Percentiles rank a stretch among this genome's conserved stretches.
Evolutionary conservation across 2,329 filamentous ascomycete species (phyloP).

Genomic region (Ascochyta clinopodiicola): DNA sequence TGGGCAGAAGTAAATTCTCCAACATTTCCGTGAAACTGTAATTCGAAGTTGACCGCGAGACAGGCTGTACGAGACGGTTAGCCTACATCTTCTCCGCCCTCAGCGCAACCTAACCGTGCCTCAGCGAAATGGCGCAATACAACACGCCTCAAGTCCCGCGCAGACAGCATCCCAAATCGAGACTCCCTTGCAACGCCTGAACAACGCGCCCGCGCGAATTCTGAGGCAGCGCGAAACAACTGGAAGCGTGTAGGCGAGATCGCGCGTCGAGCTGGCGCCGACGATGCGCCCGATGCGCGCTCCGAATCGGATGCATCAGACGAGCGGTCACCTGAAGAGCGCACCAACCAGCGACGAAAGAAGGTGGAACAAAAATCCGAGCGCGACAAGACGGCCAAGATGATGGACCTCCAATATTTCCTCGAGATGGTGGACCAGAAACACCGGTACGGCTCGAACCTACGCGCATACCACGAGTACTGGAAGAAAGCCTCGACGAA

Average conservation of each 20-base stretch:
- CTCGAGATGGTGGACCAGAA: conserved; percentile 85
- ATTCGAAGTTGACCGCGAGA: conserved; percentile 2
- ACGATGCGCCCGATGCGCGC: conserved; percentile 61
- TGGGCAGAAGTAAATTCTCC: conserved; percentile 67
- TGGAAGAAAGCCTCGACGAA: conserved; percentile 80
- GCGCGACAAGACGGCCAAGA: conserved; percentile 71
- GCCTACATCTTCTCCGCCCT: conserved; percentile 22
- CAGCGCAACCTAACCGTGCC: conserved; percentile 34
- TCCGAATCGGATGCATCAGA: conserved; percentile 55
- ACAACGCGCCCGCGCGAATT: conserved; percentile 35
- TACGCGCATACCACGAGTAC: conserved; percentile 80
- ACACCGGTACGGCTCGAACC: conserved; percentile 84
- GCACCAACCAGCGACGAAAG: conserved; percentile 39
- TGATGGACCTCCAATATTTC: conserved; percentile 87
- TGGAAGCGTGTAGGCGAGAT: conserved; percentile 79
- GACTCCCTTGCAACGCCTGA: conserved; percentile 30
- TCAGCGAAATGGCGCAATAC: conserved; percentile 61
- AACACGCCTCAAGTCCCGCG: conserved; percentile 54
- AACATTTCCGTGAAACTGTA: not conserved
- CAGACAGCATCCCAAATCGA: conserved; percentile 37
- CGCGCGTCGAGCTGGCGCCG: conserved; percentile 73
- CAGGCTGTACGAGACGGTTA: conserved; percentile 60
- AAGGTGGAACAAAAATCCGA: conserved; percentile 61
- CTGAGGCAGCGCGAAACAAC: conserved; percentile 64
- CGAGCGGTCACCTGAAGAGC: conserved; percentile 43